Evolutionary conservation across 2,329 filamentous ascomycete species (phyloP).

Genomic region (Arthrinium phaeospermum): DNA sequence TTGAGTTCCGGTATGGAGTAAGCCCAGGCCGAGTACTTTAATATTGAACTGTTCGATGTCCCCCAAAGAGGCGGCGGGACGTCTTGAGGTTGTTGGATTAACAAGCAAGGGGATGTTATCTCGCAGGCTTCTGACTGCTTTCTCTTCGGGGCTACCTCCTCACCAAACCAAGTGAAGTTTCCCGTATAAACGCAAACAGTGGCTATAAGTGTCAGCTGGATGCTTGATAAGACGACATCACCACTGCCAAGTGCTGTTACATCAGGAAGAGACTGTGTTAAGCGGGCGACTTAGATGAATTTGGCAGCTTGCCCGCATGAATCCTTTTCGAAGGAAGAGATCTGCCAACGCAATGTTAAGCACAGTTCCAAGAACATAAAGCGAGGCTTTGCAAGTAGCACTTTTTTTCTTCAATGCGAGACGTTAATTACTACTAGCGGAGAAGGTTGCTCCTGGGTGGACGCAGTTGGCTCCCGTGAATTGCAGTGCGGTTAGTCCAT

Average conservation of each 20-base stretch:
- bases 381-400: too few relatives aligned
- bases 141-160: too few relatives aligned
- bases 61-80: too few relatives aligned
- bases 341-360: not conserved
- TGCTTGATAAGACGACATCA: not conserved
- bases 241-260: not conserved
- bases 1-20: constrained; percentile 40
- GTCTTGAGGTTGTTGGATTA: not conserved
- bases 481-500: too few relatives aligned
- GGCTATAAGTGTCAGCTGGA: too few relatives aligned
- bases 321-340: not conserved
- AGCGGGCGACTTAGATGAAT: not conserved
- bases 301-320: not conserved
- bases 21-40: constrained; percentile 42
- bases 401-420: not conserved
- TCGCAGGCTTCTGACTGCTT: not conserved
- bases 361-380: not conserved
- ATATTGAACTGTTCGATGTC: constrained; percentile 23
- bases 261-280: not conserved
- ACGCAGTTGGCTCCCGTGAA: not conserved
- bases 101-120: not conserved
- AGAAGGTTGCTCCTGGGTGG: not conserved
- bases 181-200: not conserved
- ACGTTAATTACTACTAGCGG: not conserved
- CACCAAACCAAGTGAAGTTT: too few relatives aligned